Base-by-base conservation (phyloP, 2,329 filamentous ascomycete species). In the Pleomassaria siparia region DNA sequence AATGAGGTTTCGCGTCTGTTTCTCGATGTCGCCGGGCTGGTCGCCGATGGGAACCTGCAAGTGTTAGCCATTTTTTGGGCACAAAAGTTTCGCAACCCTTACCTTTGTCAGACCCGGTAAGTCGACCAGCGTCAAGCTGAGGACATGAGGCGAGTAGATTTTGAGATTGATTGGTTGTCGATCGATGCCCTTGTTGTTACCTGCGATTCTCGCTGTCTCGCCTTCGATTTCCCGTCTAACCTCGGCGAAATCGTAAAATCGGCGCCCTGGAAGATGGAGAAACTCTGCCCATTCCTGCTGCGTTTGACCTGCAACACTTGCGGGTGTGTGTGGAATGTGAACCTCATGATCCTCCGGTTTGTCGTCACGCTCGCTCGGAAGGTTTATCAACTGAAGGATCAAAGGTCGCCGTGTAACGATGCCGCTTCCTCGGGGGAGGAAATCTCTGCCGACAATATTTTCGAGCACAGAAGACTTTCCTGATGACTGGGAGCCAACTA, bases 391-490 rank as follows among this genome's bases (percentile, higher is more conserved):
- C 74, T 99, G 94, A 50, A 99, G 83, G 63, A 99, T 96, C 63
- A 99, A 81, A 47, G 94, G 94, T 65, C 94, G 84, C 53, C 94
- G 83, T 47, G 94, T 99, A 55, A 96, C 91, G 72, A 99, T 97
- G 71, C 94, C 94, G 70, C 90, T 95, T 65, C 94, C 94, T 71
- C 94, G 88, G 49, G 94, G 94, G 44, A 99, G 80, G 73, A 99
- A 99, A 75, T 99, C 94, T 74, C 92, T 85, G 64, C 94, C 94
- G 65, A 99, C 94, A 61, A 99, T 96, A 74, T 99, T 99, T 76
- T 99, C 94, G 55, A 99, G 86, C 21, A 99, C 94, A 7, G 94
- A 97, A 13, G 92, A 97, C 78, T 99, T 99, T 68, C 94, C 94
- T 47, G 94, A 95, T 10, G 94, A 97, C 76, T 99, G 94, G 51